A percentile compares a stretch with the other conserved stretches of the same genome.
Conservation (phyloP, 352 stramenopile genomes). For the Phytopythium sindhum region DNA sequence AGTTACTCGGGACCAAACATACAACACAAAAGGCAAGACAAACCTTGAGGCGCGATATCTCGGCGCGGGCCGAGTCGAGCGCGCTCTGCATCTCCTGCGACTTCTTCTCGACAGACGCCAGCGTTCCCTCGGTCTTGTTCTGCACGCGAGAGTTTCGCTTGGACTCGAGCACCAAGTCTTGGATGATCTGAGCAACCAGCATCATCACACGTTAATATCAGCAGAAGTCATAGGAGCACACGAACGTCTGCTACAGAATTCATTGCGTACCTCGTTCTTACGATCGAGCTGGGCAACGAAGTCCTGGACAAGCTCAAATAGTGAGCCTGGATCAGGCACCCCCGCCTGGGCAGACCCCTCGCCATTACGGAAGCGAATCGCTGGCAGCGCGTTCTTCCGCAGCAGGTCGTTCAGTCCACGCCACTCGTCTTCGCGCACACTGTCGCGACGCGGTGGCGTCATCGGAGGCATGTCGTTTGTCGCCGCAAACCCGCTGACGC, state of each 20-base stretch:
- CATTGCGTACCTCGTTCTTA: slow-evolving; percentile 59
- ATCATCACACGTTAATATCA: slow-evolving; percentile 10
- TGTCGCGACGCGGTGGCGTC: not conserved
- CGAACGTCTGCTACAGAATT: not conserved
- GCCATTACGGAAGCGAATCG: slow-evolving; percentile 31
- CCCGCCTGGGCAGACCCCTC: not conserved
- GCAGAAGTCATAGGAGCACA: not conserved
- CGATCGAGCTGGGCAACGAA: slow-evolving; percentile 52
- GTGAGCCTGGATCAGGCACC: slow-evolving; percentile 39
- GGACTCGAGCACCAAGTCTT: slow-evolving; percentile 71
- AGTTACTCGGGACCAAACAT: not conserved
- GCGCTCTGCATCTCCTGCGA: slow-evolving; percentile 32
- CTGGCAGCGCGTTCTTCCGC: slow-evolving; percentile 50
- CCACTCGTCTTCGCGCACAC: slow-evolving; percentile 29
- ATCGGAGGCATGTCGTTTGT: not conserved
- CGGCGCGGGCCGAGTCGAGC: slow-evolving; percentile 46
- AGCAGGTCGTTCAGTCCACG: slow-evolving; percentile 55
- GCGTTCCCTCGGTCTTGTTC: slow-evolving; percentile 38
- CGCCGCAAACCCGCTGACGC: slow-evolving; percentile 12
- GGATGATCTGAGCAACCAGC: slow-evolving; percentile 46
- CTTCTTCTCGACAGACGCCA: slow-evolving; percentile 50
- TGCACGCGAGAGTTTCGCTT: slow-evolving; percentile 56
- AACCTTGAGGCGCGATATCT: slow-evolving; percentile 62
- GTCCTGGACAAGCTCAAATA: slow-evolving; percentile 63
- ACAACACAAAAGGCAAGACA: slow-evolving; percentile 4